Percentiles rank a stretch among this genome's conserved stretches.
Evolutionary conservation across 371 early-diverging fungal genomes (phyloP).

Genomic region (Mortierella sp.): DNA sequence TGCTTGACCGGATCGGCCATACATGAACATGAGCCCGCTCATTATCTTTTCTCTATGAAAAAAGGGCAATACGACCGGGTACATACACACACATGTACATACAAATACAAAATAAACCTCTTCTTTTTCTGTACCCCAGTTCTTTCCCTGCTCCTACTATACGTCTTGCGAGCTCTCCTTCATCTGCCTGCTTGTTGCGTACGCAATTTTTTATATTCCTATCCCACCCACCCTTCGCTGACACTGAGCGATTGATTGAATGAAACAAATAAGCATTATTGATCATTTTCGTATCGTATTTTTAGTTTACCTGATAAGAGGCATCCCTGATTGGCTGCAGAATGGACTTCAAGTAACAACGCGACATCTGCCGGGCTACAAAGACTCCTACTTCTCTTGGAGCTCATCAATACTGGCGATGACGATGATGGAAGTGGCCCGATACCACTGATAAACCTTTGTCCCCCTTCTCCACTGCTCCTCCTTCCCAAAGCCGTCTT

Average conservation of each 20-base stretch:
- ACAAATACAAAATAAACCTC: background rate
- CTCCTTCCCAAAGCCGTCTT: background rate
- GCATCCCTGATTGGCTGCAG: background rate
- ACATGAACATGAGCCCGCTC: background rate
- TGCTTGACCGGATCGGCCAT: background rate
- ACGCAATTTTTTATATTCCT: background rate
- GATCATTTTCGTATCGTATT: background rate
- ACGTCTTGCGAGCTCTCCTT: background rate
- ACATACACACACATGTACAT: background rate
- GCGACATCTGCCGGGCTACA: background rate
- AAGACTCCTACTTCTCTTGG: background rate
- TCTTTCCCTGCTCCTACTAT: background rate
- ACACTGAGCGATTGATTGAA: background rate
- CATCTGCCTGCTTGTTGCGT: background rate
- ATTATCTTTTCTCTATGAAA: background rate
- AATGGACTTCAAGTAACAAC: background rate
- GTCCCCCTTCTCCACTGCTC: background rate
- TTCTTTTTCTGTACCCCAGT: conserved; percentile 1
- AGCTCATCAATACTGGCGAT: background rate
- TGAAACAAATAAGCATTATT: background rate
- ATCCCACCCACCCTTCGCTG: background rate
- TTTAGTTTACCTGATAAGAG: background rate
- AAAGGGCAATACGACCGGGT: background rate
- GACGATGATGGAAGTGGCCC: no score
- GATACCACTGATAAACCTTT: background rate